phyloP scores from a whole-genome alignment of 331 rosid species.

The Dryas integrifolia region DNA sequence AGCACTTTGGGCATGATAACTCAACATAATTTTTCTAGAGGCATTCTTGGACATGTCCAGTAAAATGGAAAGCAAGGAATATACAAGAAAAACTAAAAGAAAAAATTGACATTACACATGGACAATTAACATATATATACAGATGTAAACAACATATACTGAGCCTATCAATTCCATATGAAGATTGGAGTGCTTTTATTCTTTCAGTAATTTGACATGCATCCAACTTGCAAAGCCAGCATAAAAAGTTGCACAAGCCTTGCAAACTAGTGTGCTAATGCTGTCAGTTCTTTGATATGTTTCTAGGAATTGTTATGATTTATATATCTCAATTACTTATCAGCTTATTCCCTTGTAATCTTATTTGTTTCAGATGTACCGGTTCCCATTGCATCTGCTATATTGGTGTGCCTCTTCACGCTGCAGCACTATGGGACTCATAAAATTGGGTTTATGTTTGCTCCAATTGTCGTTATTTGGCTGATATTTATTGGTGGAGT shows the following conservation, averaged over 20 bases:
- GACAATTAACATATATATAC: neutral
- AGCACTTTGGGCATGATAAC: neutral
- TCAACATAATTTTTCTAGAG: neutral
- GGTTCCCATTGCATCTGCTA: slow-evolving; percentile 65
- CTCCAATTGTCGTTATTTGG: slow-evolving; percentile 68
- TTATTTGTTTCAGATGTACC: slow-evolving; percentile 57
- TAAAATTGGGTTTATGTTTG: slow-evolving; percentile 70
- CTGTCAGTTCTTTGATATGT: neutral
- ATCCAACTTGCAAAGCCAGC: neutral
- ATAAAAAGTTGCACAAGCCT: neutral
- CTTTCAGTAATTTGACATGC: neutral
- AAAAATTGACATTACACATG: neutral
- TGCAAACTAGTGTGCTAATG: neutral
- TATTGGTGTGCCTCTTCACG: slow-evolving; percentile 69
- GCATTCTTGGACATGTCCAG: neutral
- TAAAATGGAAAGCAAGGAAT: no score
- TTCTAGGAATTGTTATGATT: slow-evolving; percentile 1
- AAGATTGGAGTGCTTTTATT: neutral
- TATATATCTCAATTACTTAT: neutral
- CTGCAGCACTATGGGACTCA: slow-evolving; percentile 71
- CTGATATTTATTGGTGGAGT: slow-evolving; percentile 51
- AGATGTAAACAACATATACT: neutral
- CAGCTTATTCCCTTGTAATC: neutral
- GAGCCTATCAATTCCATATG: neutral
- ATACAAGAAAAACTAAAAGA: no score